Evolutionary conservation across 2,329 filamentous ascomycete species (phyloP).

Genomic region (Fusarium penzigii): DNA sequence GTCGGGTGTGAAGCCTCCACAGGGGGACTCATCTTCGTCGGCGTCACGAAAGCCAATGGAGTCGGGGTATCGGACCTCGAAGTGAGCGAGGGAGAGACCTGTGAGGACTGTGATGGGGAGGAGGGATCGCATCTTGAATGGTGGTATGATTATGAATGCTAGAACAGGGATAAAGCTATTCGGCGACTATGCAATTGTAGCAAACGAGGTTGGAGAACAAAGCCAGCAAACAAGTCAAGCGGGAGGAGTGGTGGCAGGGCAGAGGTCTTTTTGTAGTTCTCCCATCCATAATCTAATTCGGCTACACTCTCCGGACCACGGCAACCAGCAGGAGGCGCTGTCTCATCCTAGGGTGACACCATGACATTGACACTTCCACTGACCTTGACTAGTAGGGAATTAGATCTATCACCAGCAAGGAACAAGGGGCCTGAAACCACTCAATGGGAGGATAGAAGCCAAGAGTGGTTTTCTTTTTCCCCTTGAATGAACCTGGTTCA

Average conservation of each 20-base stretch:
- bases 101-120: slow-evolving; percentile 41
- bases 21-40: slow-evolving; percentile 47
- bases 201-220: too few species aligned
- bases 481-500: too few species aligned
- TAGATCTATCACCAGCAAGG: neutral
- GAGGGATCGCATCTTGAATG: slow-evolving; percentile 38
- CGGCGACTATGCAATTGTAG: too few species aligned
- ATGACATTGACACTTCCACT: too few species aligned
- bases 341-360: too few species aligned
- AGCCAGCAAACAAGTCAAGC: too few species aligned
- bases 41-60: slow-evolving; percentile 52
- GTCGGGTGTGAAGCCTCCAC: slow-evolving; percentile 54
- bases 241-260: too few species aligned
- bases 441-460: neutral
- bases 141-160: neutral
- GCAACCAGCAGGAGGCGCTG: too few species aligned
- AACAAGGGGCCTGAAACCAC: neutral
- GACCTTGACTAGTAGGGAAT: too few species aligned
- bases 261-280: too few species aligned
- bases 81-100: slow-evolving; percentile 51
- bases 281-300: too few species aligned
- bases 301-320: too few species aligned
- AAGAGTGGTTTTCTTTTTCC: neutral
- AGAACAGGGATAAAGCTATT: neutral
- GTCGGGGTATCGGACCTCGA: slow-evolving; percentile 50